Conservation (phyloP, 1,139 yeast species). For the Pichia sp. region DNA sequence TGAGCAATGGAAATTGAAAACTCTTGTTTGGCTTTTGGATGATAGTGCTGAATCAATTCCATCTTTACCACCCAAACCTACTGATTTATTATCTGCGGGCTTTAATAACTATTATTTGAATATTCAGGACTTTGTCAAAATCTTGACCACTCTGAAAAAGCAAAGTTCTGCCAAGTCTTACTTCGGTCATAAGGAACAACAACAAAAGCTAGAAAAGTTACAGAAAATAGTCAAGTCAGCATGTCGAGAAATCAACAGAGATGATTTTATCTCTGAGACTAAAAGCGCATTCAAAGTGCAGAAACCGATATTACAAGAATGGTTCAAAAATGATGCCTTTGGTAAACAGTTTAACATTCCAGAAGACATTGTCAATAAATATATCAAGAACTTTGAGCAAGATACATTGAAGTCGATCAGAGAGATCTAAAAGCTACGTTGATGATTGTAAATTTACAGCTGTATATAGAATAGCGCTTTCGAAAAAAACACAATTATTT, state of each 20-base stretch:
- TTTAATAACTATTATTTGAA: constrained; percentile 20
- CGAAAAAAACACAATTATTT: constrained; percentile 9
- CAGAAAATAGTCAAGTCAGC: constrained; percentile 1
- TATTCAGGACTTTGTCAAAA: constrained; percentile 18
- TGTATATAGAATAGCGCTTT: neutral
- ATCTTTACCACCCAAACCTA: constrained; percentile 12
- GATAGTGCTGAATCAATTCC: neutral
- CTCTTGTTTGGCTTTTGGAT: constrained; percentile 12
- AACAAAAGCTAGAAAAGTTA: constrained; percentile 1
- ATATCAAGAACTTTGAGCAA: constrained; percentile 14
- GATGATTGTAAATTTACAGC: neutral
- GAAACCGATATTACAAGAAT: constrained; percentile 5
- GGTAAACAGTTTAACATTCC: constrained; percentile 19
- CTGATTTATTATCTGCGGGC: constrained; percentile 12
- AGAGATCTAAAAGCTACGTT: constrained; percentile 11
- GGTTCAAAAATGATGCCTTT: constrained; percentile 17
- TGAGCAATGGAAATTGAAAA: constrained; percentile 20
- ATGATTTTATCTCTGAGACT: constrained; percentile 1
- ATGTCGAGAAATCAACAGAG: constrained; percentile 6
- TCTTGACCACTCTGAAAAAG: constrained; percentile 13
- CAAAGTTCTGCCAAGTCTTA: constrained; percentile 3
- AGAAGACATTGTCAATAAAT: constrained; percentile 9
- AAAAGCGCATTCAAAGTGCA: constrained; percentile 1
- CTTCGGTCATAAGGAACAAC: constrained; percentile 7
- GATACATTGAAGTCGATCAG: constrained; percentile 15